These are phyloP conservation scores for Myriangium duriaei DNA, from an alignment of 2,329 filamentous ascomycete genomes.

Conservation along the genomic window DNA sequence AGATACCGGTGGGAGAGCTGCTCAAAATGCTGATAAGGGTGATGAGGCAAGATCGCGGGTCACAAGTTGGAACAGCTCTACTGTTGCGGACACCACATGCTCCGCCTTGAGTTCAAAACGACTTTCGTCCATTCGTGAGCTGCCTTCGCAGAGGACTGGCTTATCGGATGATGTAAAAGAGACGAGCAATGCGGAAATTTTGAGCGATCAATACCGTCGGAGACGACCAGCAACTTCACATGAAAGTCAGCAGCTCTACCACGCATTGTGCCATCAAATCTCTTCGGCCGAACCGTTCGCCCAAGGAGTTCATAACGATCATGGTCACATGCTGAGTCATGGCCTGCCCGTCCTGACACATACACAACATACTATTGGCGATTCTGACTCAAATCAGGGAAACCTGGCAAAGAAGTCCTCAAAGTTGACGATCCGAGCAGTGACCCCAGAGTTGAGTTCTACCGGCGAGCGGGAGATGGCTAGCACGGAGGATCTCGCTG, in stretches of 20 bases:
- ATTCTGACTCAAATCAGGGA: not conserved
- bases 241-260: conserved; percentile 49
- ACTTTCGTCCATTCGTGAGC: conserved; percentile 10
- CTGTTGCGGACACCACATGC: conserved; percentile 41
- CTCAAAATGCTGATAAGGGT: conserved; percentile 29
- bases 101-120: conserved; percentile 20
- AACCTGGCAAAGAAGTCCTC: not conserved
- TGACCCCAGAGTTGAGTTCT: conserved; percentile 22
- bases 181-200: conserved; percentile 19
- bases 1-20: conserved; percentile 3
- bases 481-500: too few relatives aligned
- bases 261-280: conserved; percentile 42
- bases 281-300: conserved; percentile 39
- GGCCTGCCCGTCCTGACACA: too few relatives aligned
- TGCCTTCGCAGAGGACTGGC: conserved; percentile 7
- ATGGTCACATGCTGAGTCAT: too few relatives aligned
- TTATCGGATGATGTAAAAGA: conserved; percentile 18
- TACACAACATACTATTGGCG: too few relatives aligned
- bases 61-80: conserved; percentile 61
- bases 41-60: conserved; percentile 42
- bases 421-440: conserved; percentile 24
- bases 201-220: conserved; percentile 18
- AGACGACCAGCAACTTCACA: conserved; percentile 24
- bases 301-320: conserved; percentile 14
- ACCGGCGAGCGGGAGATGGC: too few relatives aligned